These are phyloP conservation scores for Mycena haematopus DNA, from an alignment of 768 basidiomycete species.

Conservation along the genomic window DNA sequence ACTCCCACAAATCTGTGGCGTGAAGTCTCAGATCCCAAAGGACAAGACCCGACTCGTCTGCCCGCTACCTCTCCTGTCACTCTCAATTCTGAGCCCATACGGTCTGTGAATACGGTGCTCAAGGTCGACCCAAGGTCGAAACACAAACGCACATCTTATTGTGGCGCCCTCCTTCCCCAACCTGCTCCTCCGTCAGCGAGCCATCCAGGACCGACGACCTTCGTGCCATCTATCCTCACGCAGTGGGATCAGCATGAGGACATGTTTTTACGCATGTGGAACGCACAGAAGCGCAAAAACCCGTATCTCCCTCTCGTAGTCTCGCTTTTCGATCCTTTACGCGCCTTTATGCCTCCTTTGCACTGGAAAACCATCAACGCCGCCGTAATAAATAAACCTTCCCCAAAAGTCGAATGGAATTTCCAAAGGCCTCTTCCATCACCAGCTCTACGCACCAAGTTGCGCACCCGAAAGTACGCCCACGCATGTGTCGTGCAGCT, in stretches of 20 bases:
- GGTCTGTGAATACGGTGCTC: conserved; percentile 3
- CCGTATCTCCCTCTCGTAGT: conserved; percentile 23
- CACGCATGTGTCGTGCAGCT: neutral
- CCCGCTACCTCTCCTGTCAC: neutral
- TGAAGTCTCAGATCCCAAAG: conserved; percentile 5
- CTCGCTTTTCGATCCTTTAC: conserved; percentile 24
- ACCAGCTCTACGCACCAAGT: conserved; percentile 8
- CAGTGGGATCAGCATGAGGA: neutral
- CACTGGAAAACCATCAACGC: conserved; percentile 15
- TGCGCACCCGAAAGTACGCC: conserved; percentile 18
- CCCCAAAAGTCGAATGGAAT: conserved; percentile 20
- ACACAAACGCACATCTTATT: neutral
- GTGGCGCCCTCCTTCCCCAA: neutral
- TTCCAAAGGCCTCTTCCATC: conserved; percentile 20
- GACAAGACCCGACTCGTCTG: neutral
- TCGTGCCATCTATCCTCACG: conserved; percentile 7
- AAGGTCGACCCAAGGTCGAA: neutral
- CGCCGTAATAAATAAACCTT: neutral
- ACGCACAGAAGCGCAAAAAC: conserved; percentile 9
- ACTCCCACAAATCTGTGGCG: conserved; percentile 29
- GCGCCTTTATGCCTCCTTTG: conserved; percentile 16
- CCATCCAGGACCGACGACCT: neutral
- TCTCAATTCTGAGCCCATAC: conserved; percentile 5
- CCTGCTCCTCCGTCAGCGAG: neutral
- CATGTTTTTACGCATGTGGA: neutral